These are phyloP conservation scores for Ogataea salicorniae DNA, from an alignment of 805 yeast species.

Conservation along the genomic window DNA sequence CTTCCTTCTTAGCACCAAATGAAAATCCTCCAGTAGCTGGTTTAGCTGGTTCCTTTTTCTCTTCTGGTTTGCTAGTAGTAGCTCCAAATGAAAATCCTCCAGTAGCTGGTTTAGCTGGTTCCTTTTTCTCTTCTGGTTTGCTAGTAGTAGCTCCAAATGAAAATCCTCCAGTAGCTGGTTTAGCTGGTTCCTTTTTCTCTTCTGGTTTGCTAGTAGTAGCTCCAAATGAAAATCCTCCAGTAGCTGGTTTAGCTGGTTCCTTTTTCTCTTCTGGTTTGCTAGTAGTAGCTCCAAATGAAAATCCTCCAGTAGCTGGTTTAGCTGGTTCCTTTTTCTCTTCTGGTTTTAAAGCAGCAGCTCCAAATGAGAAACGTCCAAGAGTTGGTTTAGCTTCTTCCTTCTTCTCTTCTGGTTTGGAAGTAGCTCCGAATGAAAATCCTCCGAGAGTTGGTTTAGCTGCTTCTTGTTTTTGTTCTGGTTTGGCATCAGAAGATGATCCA, in stretches of 20 bases:
- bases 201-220: conserved; percentile 6
- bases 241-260: conserved; percentile 6
- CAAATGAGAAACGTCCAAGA: neutral
- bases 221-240: conserved; percentile 1
- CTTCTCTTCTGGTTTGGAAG: conserved; percentile 8
- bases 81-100: conserved; percentile 8
- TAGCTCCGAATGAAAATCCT: conserved; percentile 12
- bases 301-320: conserved; percentile 1
- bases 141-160: conserved; percentile 3
- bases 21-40: conserved; percentile 7
- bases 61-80: conserved; percentile 8
- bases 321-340: conserved; percentile 8
- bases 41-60: conserved; percentile 10
- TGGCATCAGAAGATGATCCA: no score
- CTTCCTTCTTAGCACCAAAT: conserved; percentile 9
- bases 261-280: conserved; percentile 9
- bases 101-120: conserved; percentile 5
- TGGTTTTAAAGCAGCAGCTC: conserved; percentile 1
- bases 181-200: conserved; percentile 8
- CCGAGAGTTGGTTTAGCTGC: conserved; percentile 1
- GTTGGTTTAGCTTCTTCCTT: conserved; percentile 8
- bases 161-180: conserved; percentile 8
- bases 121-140: conserved; percentile 5
- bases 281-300: conserved; percentile 14
- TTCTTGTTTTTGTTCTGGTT: conserved; percentile 7